These are phyloP conservation scores for Byssochlamys sp. DNA, from an alignment of 2,329 filamentous ascomycete genomes.

Conservation along the genomic window DNA sequence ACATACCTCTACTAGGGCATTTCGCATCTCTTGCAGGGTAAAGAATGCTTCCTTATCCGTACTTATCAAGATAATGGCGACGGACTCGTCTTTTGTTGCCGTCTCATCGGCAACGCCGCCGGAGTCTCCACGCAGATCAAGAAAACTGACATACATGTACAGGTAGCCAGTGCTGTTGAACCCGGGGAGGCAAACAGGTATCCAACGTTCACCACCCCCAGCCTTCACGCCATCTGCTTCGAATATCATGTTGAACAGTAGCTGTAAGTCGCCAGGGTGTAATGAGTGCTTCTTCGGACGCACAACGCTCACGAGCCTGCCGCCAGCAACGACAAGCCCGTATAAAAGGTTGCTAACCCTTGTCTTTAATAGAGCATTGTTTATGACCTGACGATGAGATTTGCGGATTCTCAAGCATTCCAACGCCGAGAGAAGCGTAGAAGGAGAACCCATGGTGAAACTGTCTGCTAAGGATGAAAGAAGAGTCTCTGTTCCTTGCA, in stretches of 20 bases:
- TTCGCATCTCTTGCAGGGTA: constrained; percentile 64
- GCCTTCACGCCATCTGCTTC: constrained; percentile 86
- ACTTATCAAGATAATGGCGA: constrained; percentile 89
- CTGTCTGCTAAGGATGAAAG: constrained; percentile 87
- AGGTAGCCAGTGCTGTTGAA: constrained; percentile 96
- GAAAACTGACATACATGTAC: constrained; percentile 98
- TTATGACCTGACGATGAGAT: constrained; percentile 73
- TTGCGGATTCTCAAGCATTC: constrained; percentile 91
- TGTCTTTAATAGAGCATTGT: constrained; percentile 72
- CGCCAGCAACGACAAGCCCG: constrained; percentile 83
- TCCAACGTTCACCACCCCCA: constrained; percentile 93
- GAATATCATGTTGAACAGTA: constrained; percentile 99
- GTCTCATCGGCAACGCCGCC: constrained; percentile 34
- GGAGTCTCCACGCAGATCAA: constrained; percentile 52
- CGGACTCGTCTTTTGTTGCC: constrained; percentile 52
- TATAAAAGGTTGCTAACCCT: constrained; percentile 74
- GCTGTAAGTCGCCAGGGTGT: constrained; percentile 86
- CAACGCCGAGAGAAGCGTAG: constrained; percentile 74
- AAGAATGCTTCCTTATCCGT: constrained; percentile 90
- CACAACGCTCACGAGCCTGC: constrained; percentile 86
- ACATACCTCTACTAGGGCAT: constrained; percentile 48
- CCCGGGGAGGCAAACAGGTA: constrained; percentile 85
- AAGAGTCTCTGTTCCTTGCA: constrained; percentile 83
- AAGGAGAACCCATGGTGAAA: constrained; percentile 86
- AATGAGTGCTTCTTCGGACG: constrained; percentile 88